Evolutionary conservation across 2,329 filamentous ascomycete genomes (phyloP).

Genomic region (Xylaria polymorpha): DNA sequence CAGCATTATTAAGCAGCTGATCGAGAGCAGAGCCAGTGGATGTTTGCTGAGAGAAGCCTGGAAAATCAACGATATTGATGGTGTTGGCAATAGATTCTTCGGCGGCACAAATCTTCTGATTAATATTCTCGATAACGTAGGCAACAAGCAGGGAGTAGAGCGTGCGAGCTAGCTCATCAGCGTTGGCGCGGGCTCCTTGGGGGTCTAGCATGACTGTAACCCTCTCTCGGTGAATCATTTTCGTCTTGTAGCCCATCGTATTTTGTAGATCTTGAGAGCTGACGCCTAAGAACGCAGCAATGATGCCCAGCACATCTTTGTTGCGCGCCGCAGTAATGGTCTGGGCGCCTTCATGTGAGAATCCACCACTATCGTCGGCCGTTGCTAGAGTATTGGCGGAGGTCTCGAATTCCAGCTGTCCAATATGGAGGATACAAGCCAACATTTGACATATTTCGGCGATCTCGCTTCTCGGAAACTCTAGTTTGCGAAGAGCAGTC

Average conservation of each 20-base stretch:
- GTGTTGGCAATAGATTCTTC: constrained; percentile 94
- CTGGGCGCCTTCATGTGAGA: constrained; percentile 93
- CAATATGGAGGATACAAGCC: constrained; percentile 94
- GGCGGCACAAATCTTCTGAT: constrained; percentile 85
- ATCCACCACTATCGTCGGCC: constrained; percentile 93
- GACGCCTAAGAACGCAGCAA: constrained; percentile 95
- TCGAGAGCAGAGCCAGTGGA: constrained; percentile 88
- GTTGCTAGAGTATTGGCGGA: constrained; percentile 81
- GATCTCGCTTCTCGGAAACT: constrained; percentile 93
- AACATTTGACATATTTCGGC: constrained; percentile 97
- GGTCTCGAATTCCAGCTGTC: constrained; percentile 92
- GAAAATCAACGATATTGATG: constrained; percentile 94
- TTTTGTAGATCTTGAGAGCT: constrained; percentile 83
- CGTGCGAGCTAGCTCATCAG: constrained; percentile 92
- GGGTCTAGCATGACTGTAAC: constrained; percentile 99
- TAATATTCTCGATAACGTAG: constrained; percentile 92
- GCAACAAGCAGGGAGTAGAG: constrained; percentile 94
- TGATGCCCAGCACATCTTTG: constrained; percentile 84
- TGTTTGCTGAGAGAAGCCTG: constrained; percentile 87
- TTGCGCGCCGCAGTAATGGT: constrained; percentile 90
- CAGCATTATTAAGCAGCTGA: constrained; percentile 93
- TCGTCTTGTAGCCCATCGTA: constrained; percentile 94
- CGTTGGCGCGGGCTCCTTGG: constrained; percentile 87
- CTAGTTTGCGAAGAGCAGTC: constrained; percentile 90
- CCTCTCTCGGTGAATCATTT: constrained; percentile 93